A percentile compares a stretch with the other conserved stretches of the same genome.
Conservation (phyloP, 1,284 basidiomycete species). For the Microbotryum silenes-acaulis region DNA sequence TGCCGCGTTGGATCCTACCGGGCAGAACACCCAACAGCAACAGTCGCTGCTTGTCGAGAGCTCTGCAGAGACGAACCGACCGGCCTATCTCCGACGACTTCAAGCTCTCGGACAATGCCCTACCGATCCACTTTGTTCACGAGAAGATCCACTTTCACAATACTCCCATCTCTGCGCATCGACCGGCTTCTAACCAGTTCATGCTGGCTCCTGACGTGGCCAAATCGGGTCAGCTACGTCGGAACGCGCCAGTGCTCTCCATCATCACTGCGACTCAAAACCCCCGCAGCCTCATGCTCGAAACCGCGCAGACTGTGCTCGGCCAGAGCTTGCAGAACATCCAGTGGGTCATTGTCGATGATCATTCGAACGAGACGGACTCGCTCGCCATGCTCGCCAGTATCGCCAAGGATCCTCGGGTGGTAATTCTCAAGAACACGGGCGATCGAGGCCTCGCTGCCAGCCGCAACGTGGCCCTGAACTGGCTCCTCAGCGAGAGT, state of each 20-base stretch:
- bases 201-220: constrained; percentile 14
- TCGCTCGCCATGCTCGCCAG: constrained; percentile 10
- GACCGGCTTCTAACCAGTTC: constrained; percentile 25
- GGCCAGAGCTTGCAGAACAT: constrained; percentile 26
- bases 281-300: constrained; percentile 22
- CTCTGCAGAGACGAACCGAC: constrained; percentile 3
- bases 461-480: constrained; percentile 22
- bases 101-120: constrained; percentile 13
- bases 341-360: constrained; percentile 29
- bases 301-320: constrained; percentile 21
- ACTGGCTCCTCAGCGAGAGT: constrained; percentile 12
- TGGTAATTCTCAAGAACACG: constrained; percentile 15
- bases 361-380: constrained; percentile 18
- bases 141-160: constrained; percentile 27
- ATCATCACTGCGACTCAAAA: constrained; percentile 31
- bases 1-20: neutral
- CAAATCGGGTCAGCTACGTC: neutral
- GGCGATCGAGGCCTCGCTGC: constrained; percentile 19
- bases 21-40: neutral
- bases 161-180: constrained; percentile 20
- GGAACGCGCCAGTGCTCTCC: constrained; percentile 15
- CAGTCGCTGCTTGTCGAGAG: neutral
- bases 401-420: constrained; percentile 25
- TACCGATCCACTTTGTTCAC: constrained; percentile 22
- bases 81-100: constrained; percentile 6